Evolutionary conservation across 1,284 basidiomycete genomes (phyloP).

Genomic region (Apiotrichum gracile): DNA sequence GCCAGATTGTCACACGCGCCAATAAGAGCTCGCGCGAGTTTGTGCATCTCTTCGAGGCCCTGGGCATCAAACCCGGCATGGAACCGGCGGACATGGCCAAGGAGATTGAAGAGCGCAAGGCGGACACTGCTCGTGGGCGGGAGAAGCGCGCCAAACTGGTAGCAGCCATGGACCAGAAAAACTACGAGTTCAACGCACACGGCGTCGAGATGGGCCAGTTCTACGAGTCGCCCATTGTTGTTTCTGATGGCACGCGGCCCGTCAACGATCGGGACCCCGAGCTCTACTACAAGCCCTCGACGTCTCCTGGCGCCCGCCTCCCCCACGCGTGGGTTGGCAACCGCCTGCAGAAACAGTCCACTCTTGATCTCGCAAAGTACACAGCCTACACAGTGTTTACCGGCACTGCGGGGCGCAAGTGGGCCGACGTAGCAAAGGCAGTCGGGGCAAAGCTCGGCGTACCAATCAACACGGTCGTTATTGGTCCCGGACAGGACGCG

Average conservation of each 20-base stretch:
- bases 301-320: slow-evolving; percentile 10
- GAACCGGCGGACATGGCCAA: slow-evolving; percentile 8
- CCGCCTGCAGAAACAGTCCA: slow-evolving; percentile 2
- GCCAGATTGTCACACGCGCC: slow-evolving; percentile 17
- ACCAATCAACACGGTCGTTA: slow-evolving; percentile 5
- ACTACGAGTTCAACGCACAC: slow-evolving; percentile 18
- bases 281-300: slow-evolving; percentile 9
- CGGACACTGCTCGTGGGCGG: slow-evolving; percentile 4
- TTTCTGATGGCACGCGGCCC: slow-evolving; percentile 9
- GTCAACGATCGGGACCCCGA: slow-evolving; percentile 7
- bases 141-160: slow-evolving; percentile 15
- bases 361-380: slow-evolving; percentile 12
- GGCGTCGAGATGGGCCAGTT: slow-evolving; percentile 18
- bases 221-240: slow-evolving; percentile 6
- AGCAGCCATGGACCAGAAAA: slow-evolving; percentile 11
- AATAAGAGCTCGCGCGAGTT: slow-evolving; percentile 16
- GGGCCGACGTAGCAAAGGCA: slow-evolving; percentile 1
- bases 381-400: slow-evolving; percentile 9
- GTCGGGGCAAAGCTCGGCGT: neutral
- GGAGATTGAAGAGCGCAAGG: slow-evolving; percentile 17
- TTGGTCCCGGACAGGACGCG: slow-evolving; percentile 8
- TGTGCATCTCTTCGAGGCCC: slow-evolving; percentile 13
- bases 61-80: slow-evolving; percentile 15
- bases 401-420: slow-evolving; percentile 2
- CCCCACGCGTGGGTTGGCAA: slow-evolving; percentile 13